phyloP scores from a whole-genome alignment of 371 early-diverging fungal species.

The Mortierella sp. region DNA sequence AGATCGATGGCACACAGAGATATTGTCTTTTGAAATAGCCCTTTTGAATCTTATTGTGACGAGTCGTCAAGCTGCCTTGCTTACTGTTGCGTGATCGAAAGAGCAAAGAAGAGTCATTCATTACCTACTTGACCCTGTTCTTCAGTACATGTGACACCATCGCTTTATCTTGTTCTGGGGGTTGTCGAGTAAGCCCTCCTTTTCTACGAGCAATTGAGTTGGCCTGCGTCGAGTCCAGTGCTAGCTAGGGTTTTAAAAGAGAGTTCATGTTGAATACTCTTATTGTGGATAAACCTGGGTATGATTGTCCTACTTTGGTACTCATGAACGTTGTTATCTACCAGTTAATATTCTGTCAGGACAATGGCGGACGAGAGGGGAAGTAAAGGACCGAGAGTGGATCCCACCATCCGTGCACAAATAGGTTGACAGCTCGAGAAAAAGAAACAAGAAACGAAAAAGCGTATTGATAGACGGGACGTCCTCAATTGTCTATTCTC shows the following conservation, averaged over 20 bases:
- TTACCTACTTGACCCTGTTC: background rate
- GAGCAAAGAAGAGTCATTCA: background rate
- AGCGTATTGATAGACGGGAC: background rate
- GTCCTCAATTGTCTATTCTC: background rate
- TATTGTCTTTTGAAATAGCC: background rate
- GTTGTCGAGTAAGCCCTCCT: background rate
- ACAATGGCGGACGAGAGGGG: background rate
- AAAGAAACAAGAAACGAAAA: background rate
- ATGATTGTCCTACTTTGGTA: background rate
- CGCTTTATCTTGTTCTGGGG: background rate
- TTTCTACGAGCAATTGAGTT: background rate
- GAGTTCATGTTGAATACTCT: background rate
- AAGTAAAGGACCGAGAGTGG: background rate
- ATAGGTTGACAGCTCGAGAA: background rate
- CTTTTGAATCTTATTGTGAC: too few species aligned
- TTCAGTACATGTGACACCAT: background rate
- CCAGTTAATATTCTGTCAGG: background rate
- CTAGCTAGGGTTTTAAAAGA: background rate
- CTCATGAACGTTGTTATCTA: background rate
- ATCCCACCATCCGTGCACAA: background rate
- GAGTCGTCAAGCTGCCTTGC: background rate
- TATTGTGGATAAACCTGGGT: background rate
- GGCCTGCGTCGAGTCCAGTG: background rate
- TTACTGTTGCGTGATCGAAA: background rate
- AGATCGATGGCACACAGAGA: background rate